phyloP scores from a whole-genome alignment of 2,329 filamentous ascomycete species.

The Penicillium glabrum region DNA sequence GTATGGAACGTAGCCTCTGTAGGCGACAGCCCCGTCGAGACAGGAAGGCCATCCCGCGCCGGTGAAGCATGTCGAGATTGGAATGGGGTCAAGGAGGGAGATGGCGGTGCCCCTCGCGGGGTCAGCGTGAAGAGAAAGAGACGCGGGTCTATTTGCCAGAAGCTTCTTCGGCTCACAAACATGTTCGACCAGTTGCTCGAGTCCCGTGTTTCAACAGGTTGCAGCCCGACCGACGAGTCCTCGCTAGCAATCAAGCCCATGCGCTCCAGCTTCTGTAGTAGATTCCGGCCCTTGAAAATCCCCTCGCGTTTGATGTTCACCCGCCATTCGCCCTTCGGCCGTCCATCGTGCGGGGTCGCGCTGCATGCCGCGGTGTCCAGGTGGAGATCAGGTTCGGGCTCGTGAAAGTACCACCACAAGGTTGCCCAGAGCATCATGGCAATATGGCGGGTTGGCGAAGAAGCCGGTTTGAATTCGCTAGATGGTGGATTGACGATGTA shows the following conservation, averaged over 20 bases:
- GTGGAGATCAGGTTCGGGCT: conserved; percentile 67
- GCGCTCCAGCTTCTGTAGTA: conserved; percentile 86
- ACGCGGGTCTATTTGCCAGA: conserved; percentile 88
- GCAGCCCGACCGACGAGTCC: conserved; percentile 71
- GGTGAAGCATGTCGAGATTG: conserved; percentile 55
- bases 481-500: conserved; percentile 82
- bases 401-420: conserved; percentile 97
- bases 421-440: conserved; percentile 97
- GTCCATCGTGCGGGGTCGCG: conserved; percentile 66
- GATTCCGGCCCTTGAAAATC: conserved; percentile 78
- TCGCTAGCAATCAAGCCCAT: conserved; percentile 82
- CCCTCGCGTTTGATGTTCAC: conserved; percentile 83
- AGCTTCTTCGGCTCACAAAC: conserved; percentile 77
- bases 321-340: conserved; percentile 81
- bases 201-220: conserved; percentile 58
- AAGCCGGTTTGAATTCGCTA: conserved; percentile 74
- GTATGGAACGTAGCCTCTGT: conserved; percentile 37
- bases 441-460: conserved; percentile 81
- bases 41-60: conserved; percentile 31
- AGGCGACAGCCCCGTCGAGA: conserved; percentile 6
- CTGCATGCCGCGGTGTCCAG: conserved; percentile 64
- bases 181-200: conserved; percentile 71
- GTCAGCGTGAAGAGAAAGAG: conserved; percentile 85
- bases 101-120: conserved; percentile 54
- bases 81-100: conserved; percentile 51